Conservation (phyloP, 306 rosid species). For the Hylodesmum podocarpum region DNA sequence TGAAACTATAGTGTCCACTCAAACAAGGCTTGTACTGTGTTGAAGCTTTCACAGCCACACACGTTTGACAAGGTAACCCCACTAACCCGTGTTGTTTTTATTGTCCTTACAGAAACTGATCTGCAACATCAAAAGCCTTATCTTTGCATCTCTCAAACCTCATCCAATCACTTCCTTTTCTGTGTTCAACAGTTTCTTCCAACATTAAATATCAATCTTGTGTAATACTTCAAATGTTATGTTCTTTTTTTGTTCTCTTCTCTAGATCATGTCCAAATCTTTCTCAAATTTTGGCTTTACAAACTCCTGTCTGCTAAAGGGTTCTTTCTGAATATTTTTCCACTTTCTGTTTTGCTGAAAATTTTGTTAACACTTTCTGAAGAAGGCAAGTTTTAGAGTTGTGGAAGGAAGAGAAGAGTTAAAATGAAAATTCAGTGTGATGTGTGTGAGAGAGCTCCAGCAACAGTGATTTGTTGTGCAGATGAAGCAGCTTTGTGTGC, state of each 20-base stretch:
- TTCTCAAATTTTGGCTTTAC: neutral
- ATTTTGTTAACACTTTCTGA: neutral
- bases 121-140: constrained; percentile 35
- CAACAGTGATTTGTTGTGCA: constrained; percentile 91
- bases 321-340: neutral
- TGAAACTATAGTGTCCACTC: constrained; percentile 23
- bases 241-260: neutral
- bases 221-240: neutral
- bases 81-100: neutral
- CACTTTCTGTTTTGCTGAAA: neutral
- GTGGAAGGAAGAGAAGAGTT: neutral
- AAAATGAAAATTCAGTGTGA: constrained; percentile 94
- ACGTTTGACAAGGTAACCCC: constrained; percentile 16
- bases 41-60: constrained; percentile 40
- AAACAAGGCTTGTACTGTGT: neutral
- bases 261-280: neutral
- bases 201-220: neutral
- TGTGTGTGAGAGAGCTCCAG: constrained; percentile 93
- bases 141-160: constrained; percentile 38
- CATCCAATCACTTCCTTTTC: constrained; percentile 35
- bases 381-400: neutral
- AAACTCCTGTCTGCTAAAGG: neutral
- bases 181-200: neutral
- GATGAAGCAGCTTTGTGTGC: constrained; percentile 97
- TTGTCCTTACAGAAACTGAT: neutral